Evolutionary conservation across 768 basidiomycete genomes (phyloP).

Genomic region (Russula earlei): DNA sequence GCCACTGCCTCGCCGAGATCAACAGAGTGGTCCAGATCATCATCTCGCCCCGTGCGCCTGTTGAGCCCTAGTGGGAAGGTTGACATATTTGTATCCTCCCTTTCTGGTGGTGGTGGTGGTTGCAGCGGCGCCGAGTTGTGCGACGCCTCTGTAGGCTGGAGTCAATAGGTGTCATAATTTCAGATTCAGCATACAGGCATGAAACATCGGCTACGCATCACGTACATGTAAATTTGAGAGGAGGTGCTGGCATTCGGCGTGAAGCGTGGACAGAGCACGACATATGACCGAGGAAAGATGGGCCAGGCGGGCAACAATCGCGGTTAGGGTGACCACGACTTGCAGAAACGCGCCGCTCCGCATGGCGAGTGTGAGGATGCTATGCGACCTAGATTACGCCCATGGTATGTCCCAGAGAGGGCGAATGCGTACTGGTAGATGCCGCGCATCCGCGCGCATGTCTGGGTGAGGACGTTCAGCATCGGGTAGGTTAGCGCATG

Average conservation of each 20-base stretch:
- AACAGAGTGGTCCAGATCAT: conserved; percentile 2
- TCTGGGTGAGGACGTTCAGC: conserved; percentile 28
- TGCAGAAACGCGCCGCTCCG: conserved; percentile 69
- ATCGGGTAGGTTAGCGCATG: background rate
- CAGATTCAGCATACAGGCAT: too few species aligned
- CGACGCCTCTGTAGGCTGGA: background rate
- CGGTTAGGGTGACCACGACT: conserved; percentile 50
- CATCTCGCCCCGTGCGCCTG: background rate
- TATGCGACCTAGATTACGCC: conserved; percentile 23
- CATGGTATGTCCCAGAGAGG: background rate
- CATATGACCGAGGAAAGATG: conserved; percentile 7
- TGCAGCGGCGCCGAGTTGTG: background rate
- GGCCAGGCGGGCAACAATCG: conserved; percentile 48
- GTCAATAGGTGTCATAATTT: background rate
- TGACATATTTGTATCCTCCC: background rate
- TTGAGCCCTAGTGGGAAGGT: background rate
- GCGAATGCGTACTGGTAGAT: conserved; percentile 40
- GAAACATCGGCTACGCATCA: background rate
- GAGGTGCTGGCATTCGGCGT: conserved; percentile 2
- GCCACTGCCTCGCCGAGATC: conserved; percentile 9
- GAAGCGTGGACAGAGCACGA: background rate
- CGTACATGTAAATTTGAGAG: conserved; percentile 8
- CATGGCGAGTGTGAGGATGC: conserved; percentile 53
- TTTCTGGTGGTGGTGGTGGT: background rate
- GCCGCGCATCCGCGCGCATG: conserved; percentile 34